Conservation (phyloP, 768 basidiomycete genomes). For the Boletus eberwhitei region DNA sequence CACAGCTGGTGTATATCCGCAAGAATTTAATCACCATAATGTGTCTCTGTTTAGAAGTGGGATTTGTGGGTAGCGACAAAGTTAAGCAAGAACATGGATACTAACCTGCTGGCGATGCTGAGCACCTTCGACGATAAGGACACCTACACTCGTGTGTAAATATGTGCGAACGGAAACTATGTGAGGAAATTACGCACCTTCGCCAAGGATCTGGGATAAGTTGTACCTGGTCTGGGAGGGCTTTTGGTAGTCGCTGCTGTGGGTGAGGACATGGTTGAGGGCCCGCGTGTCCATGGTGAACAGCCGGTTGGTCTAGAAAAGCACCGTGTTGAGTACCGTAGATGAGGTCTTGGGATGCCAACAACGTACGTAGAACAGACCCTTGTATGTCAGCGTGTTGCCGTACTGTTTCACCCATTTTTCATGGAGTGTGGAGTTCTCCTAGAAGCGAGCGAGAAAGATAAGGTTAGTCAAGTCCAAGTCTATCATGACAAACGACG, state of each 20-base stretch:
- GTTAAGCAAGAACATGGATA: not conserved
- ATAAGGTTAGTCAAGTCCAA: not conserved
- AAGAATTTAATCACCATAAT: constrained; percentile 32
- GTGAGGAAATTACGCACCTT: not conserved
- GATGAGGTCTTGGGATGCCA: too few species aligned
- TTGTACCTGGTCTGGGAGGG: not conserved
- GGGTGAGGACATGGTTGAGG: constrained; percentile 55
- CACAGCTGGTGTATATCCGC: too few species aligned
- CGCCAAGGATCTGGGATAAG: not conserved
- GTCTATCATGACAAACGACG: not conserved
- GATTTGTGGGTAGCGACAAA: not conserved
- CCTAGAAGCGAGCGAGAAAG: not conserved
- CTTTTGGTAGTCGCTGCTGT: constrained; percentile 54
- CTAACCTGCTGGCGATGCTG: constrained; percentile 38
- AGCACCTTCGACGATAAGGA: constrained; percentile 43
- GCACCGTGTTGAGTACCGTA: not conserved
- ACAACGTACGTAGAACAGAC: constrained; percentile 8
- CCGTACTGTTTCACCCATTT: constrained; percentile 17
- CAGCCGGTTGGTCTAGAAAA: constrained; percentile 36
- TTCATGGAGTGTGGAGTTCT: constrained; percentile 7
- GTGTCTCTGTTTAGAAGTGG: constrained; percentile 5
- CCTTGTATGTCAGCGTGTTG: constrained; percentile 8
- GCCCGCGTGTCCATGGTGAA: constrained; percentile 62
- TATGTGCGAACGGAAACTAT: not conserved
- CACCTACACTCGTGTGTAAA: constrained; percentile 31